Evolutionary conservation across 345 rosid species (phyloP), one percentile per base, ranked within the genome.

Genomic region (Eucalyptus sp.): DNA sequence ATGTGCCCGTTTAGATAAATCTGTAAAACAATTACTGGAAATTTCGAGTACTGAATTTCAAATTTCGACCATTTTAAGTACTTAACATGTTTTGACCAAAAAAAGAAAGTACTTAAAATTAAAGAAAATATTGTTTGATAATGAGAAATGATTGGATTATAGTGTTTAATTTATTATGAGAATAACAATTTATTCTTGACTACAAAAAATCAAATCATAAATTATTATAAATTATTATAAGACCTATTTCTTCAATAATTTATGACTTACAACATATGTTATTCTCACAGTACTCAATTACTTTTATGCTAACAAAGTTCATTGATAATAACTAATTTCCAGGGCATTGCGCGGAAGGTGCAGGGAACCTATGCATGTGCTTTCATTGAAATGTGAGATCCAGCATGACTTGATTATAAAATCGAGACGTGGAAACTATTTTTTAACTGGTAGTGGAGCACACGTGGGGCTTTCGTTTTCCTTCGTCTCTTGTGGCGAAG

Each of bases 191-290:
- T 50, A 50, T 50, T 50, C 0, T 50, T 0, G 52, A 50, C 18
- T 50, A 50, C 18, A n/a, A 50, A 50, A 15, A 50, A 5, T 15
- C 52, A 50, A 50, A 50, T 50, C 7, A 50, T 1, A 6, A 50
- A 50, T 14, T 14, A 50, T 5, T 50, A 50, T 50, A 14, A 50
- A 50, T 50, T 50, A 0, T 50, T 14, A 0, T 50, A 7, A 5
- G 3, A 14, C 0, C 0, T 50, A 50, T 3, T 5, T 50, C n/a
- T 15, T 15, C 18, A 5, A 50, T 0, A 50, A 50, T 50, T 50
- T 50, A 1, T 50, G 52, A 0, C 18, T 50, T 17, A 50, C 51
- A 50, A 50, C 1, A 50, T 0, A 50, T 14, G 3, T 50, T 50
- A 50, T 50, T 50, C 3, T 50, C 7, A 50, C 7, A 13, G 0